Evolutionary conservation across 768 basidiomycete genomes (phyloP).

Genomic region (Amanita jacksonii): DNA sequence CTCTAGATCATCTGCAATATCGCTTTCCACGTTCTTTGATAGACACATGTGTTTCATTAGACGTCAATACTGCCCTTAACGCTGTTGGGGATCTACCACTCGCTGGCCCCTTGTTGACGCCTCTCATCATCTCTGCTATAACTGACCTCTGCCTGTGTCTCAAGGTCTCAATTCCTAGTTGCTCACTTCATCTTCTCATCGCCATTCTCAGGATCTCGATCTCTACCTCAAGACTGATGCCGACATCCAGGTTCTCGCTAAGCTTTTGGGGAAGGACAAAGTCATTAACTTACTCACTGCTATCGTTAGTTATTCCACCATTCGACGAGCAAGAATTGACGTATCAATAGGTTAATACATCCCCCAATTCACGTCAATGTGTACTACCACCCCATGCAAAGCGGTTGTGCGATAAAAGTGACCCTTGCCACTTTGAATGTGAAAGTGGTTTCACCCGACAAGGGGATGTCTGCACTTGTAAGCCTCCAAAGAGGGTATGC

Average conservation of each 20-base stretch:
- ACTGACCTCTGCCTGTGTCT: slow-evolving; percentile 30
- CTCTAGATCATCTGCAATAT: slow-evolving; percentile 19
- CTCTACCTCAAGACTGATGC: slow-evolving; percentile 21
- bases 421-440: slow-evolving; percentile 29
- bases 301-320: slow-evolving; percentile 14
- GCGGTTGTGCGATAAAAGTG: slow-evolving; percentile 19
- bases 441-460: slow-evolving; percentile 17
- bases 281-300: slow-evolving; percentile 16
- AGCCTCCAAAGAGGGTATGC: slow-evolving; percentile 24
- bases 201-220: slow-evolving; percentile 22
- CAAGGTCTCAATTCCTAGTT: slow-evolving; percentile 19
- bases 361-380: slow-evolving; percentile 22
- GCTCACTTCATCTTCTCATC: slow-evolving; percentile 6
- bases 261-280: slow-evolving; percentile 17
- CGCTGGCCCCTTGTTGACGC: slow-evolving; percentile 14
- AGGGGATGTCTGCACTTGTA: slow-evolving; percentile 27
- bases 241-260: slow-evolving; percentile 18
- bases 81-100: slow-evolving; percentile 16
- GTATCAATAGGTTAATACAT: slow-evolving; percentile 19
- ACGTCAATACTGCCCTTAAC: slow-evolving; percentile 16
- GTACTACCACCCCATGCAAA: slow-evolving; percentile 22
- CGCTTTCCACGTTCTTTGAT: slow-evolving; percentile 19
- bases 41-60: slow-evolving; percentile 22
- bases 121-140: slow-evolving; percentile 14
- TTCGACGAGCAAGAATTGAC: background rate